Percentiles rank a stretch among this genome's conserved stretches.
Evolutionary conservation across 805 yeast genomes (phyloP).

Genomic region (Metschnikowia baotianmanensis): DNA sequence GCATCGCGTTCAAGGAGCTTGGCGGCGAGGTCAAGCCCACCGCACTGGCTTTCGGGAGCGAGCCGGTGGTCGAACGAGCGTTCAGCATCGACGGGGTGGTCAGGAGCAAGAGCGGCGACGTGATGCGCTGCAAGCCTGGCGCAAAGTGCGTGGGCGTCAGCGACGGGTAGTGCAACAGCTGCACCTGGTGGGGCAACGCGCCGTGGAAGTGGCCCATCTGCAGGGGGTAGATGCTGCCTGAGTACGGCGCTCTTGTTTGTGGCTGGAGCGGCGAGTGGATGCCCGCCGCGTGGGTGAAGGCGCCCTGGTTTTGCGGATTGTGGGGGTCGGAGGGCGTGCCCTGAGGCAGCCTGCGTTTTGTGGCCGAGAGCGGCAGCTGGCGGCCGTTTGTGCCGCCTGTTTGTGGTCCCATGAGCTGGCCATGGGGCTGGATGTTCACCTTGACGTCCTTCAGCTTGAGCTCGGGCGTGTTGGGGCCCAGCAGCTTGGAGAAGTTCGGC

Average conservation of each 20-base stretch:
- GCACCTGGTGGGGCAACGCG: slow-evolving; percentile 35
- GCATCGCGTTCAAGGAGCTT: slow-evolving; percentile 25
- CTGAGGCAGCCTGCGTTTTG: slow-evolving; percentile 15
- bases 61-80: slow-evolving; percentile 28
- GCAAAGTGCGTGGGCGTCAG: slow-evolving; percentile 73
- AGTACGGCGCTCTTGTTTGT: slow-evolving; percentile 8
- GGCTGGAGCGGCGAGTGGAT: slow-evolving; percentile 19
- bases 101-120: slow-evolving; percentile 61
- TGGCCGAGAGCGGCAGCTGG: slow-evolving; percentile 7
- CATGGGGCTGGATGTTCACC: slow-evolving; percentile 11
- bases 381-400: no score
- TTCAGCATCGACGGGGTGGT: slow-evolving; percentile 46
- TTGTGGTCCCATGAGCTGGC: no score
- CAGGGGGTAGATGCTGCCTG: slow-evolving; percentile 13
- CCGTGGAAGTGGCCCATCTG: slow-evolving; percentile 21
- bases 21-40: slow-evolving; percentile 12
- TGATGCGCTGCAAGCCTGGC: slow-evolving; percentile 58
- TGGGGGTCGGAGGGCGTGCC: slow-evolving; percentile 12
- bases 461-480: slow-evolving; percentile 56
- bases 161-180: slow-evolving; percentile 62
- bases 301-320: background rate
- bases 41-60: slow-evolving; percentile 4
- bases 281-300: slow-evolving; percentile 2
- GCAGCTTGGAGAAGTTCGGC: slow-evolving; percentile 32
- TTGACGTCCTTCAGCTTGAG: slow-evolving; percentile 48